phyloP scores from a whole-genome alignment of 2,329 filamentous ascomycete genomes.

The Aaosphaeria pasadenensis region DNA sequence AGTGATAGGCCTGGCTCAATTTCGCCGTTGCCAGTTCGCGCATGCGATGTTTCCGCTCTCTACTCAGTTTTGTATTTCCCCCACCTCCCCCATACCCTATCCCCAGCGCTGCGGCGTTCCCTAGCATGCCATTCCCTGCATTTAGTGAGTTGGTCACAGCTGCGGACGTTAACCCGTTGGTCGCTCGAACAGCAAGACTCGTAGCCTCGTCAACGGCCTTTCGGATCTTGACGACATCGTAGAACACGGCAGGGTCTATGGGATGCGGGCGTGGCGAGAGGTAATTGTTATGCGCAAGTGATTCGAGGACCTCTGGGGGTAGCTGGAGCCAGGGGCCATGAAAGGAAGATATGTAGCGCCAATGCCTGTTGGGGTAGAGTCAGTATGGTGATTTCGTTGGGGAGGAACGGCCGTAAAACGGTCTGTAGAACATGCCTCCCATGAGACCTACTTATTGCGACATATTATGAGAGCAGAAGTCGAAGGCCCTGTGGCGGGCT shows the following conservation, averaged over 20 bases:
- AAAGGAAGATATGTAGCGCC: slow-evolving; percentile 80
- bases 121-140: slow-evolving; percentile 50
- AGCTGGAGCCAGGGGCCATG: slow-evolving; percentile 82
- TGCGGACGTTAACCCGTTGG: slow-evolving; percentile 67
- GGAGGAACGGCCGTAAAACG: slow-evolving; percentile 3
- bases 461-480: slow-evolving; percentile 40
- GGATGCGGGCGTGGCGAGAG: slow-evolving; percentile 71
- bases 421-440: slow-evolving; percentile 19
- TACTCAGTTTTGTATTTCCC: slow-evolving; percentile 63
- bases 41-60: slow-evolving; percentile 75
- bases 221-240: slow-evolving; percentile 80
- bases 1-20: slow-evolving; percentile 70
- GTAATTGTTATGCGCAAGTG: slow-evolving; percentile 76
- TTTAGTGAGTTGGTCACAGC: slow-evolving; percentile 57
- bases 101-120: slow-evolving; percentile 53
- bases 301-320: slow-evolving; percentile 74
- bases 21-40: slow-evolving; percentile 77
- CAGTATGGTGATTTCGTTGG: slow-evolving; percentile 1
- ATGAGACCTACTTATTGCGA: slow-evolving; percentile 41
- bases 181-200: slow-evolving; percentile 72
- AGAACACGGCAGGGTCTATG: slow-evolving; percentile 77
- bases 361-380: slow-evolving; percentile 58
- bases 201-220: slow-evolving; percentile 77
- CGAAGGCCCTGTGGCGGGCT: slow-evolving; percentile 17
- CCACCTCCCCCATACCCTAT: slow-evolving; percentile 58